Evolutionary conservation across 192 early-diverging fungal species (phyloP).

Genomic region (Paraglomus brasilianum): DNA sequence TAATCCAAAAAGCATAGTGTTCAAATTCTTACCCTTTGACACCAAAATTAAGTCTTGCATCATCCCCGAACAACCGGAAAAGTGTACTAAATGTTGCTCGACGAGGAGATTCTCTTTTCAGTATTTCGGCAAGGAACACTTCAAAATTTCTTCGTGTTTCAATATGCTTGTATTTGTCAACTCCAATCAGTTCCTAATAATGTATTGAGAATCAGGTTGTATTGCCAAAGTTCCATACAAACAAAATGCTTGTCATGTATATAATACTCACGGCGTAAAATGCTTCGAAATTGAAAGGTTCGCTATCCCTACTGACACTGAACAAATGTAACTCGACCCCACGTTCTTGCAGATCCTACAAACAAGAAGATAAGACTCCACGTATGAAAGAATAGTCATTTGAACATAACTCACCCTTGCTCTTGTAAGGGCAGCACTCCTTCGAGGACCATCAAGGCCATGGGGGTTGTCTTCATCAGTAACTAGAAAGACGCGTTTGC

Average conservation of each 20-base stretch:
- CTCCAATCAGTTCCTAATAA: constrained; percentile 41
- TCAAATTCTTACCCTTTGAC: constrained; percentile 56
- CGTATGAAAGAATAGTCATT: not conserved
- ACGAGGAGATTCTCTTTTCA: constrained; percentile 63
- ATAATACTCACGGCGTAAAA: constrained; percentile 59
- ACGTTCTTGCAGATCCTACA: constrained; percentile 57
- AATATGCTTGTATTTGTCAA: constrained; percentile 31
- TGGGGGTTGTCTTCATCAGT: constrained; percentile 72
- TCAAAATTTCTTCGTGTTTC: constrained; percentile 37
- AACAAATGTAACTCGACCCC: constrained; percentile 65
- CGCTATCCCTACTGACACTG: constrained; percentile 48
- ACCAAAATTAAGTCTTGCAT: constrained; percentile 62
- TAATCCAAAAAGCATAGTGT: not conserved
- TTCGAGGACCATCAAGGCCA: constrained; percentile 40
- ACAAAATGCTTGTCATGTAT: not conserved
- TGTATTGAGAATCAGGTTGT: not conserved
- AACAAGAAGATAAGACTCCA: not conserved
- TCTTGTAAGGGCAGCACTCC: constrained; percentile 53
- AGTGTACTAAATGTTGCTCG: constrained; percentile 60
- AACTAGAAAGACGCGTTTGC: constrained; percentile 70
- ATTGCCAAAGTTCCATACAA: not conserved
- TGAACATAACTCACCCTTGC: constrained; percentile 43
- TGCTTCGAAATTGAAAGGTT: constrained; percentile 51
- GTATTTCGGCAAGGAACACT: constrained; percentile 52
- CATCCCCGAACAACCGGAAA: constrained; percentile 47